Conservation (phyloP, 1,284 basidiomycete genomes). For the Sporisorium scitamineum region DNA sequence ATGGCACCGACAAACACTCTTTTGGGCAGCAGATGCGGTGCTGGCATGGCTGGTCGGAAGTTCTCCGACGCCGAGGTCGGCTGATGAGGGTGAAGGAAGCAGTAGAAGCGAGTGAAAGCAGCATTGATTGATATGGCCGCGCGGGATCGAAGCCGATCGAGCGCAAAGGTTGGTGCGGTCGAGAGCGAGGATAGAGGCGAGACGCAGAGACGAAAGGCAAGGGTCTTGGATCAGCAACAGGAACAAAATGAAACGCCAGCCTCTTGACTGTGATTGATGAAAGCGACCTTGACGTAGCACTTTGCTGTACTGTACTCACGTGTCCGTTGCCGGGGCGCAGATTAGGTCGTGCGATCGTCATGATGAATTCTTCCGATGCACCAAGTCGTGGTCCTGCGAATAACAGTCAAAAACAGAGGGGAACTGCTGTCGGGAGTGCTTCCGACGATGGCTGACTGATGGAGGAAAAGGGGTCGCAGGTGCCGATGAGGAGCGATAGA, state of each 20-base stretch:
- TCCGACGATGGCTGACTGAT: neutral
- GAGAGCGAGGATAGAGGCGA: neutral
- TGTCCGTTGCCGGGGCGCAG: slow-evolving; percentile 36
- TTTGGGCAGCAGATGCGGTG: slow-evolving; percentile 52
- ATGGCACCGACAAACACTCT: slow-evolving; percentile 62
- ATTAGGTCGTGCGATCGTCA: slow-evolving; percentile 38
- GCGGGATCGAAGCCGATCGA: neutral
- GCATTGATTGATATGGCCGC: neutral
- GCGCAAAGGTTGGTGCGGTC: neutral
- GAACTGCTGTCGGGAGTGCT: neutral
- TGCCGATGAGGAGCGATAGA: neutral
- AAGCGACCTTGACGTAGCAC: no score
- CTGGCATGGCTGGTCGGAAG: slow-evolving; percentile 54
- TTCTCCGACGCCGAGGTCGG: slow-evolving; percentile 52
- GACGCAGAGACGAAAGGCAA: neutral
- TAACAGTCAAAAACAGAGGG: neutral
- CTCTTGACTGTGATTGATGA: no score
- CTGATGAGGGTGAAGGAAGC: slow-evolving; percentile 5
- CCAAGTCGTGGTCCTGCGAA: no score
- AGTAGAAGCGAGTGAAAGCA: neutral
- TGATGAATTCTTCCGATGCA: slow-evolving; percentile 9
- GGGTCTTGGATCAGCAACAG: slow-evolving; percentile 3
- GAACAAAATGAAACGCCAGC: neutral
- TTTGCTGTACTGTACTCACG: slow-evolving; percentile 17
- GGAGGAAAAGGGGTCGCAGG: neutral